Evolutionary conservation across 345 rosid species (phyloP).

Genomic region (Euclidium syriacum): DNA sequence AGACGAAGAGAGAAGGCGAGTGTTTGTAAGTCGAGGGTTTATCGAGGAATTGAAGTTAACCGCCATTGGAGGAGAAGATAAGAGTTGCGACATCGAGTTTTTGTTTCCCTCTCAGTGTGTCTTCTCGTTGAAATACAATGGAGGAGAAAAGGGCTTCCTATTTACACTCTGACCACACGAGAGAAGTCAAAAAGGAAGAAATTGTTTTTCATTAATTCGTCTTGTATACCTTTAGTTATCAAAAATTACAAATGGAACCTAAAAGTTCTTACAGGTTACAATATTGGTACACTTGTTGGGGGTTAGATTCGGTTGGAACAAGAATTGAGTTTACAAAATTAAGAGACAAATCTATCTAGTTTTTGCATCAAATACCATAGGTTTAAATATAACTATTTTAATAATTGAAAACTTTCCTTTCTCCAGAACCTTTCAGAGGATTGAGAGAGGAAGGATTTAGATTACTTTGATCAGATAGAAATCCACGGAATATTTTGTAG

Average conservation of each 20-base stretch:
- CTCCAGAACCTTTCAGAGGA: no score
- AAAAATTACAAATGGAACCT: background rate
- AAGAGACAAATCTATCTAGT: no score
- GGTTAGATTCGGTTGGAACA: no score
- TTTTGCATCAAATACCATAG: no score
- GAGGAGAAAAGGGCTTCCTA: conserved; percentile 16
- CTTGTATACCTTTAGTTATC: background rate
- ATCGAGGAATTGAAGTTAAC: conserved; percentile 34
- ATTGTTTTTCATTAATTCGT: background rate
- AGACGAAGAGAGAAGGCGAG: conserved; percentile 16
- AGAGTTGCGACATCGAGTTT: conserved; percentile 28
- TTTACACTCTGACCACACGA: background rate
- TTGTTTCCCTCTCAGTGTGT: background rate
- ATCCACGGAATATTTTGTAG: no score
- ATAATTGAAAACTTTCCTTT: no score
- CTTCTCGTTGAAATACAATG: background rate
- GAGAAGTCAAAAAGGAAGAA: background rate
- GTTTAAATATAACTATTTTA: no score
- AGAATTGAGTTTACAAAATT: no score
- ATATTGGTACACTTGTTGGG: background rate
- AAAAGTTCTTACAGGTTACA: background rate
- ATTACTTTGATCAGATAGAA: no score
- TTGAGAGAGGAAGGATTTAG: no score
- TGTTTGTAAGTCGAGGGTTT: background rate
- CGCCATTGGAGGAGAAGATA: conserved; percentile 17